Evolutionary conservation across 2,329 filamentous ascomycete species (phyloP).

Genomic region (Mollisiaceae sp.): DNA sequence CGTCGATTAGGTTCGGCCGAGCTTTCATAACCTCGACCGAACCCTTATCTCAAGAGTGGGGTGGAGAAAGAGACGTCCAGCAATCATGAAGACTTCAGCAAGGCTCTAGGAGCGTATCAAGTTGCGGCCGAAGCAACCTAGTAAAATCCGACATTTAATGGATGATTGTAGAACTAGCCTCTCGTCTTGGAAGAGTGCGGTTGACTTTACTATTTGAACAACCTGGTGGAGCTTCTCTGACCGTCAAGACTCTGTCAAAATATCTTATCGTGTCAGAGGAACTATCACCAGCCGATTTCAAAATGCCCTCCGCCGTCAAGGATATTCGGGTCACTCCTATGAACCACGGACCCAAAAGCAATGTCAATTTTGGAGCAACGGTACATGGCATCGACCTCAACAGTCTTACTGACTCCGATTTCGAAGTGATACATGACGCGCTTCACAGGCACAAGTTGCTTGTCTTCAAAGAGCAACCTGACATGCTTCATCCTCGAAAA

Average conservation of each 20-base stretch:
- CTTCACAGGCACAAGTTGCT: slow-evolving; percentile 45
- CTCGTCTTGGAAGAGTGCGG: not conserved
- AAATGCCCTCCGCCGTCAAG: slow-evolving; percentile 39
- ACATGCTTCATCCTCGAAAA: slow-evolving; percentile 44
- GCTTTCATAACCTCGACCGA: not conserved
- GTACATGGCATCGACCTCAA: slow-evolving; percentile 47
- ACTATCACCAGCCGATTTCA: not conserved
- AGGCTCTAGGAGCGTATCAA: not conserved
- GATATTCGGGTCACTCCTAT: slow-evolving; percentile 39
- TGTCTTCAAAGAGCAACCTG: slow-evolving; percentile 46
- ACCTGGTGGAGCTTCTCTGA: not conserved
- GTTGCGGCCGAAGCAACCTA: not conserved
- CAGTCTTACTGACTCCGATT: slow-evolving; percentile 43
- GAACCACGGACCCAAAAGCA: slow-evolving; percentile 37
- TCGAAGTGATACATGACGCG: slow-evolving; percentile 43
- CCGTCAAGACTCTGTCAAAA: slow-evolving; percentile 14
- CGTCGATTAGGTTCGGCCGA: not conserved
- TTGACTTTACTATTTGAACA: not conserved
- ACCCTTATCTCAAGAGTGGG: not conserved
- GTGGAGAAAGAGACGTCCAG: not conserved
- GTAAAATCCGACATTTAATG: not conserved
- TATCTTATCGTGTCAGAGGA: not conserved
- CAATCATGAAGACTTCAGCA: not conserved
- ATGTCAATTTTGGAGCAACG: slow-evolving; percentile 45
- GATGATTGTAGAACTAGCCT: not conserved